Conservation (phyloP, 148 eudicot species). For the Amaranthus palmeri region DNA sequence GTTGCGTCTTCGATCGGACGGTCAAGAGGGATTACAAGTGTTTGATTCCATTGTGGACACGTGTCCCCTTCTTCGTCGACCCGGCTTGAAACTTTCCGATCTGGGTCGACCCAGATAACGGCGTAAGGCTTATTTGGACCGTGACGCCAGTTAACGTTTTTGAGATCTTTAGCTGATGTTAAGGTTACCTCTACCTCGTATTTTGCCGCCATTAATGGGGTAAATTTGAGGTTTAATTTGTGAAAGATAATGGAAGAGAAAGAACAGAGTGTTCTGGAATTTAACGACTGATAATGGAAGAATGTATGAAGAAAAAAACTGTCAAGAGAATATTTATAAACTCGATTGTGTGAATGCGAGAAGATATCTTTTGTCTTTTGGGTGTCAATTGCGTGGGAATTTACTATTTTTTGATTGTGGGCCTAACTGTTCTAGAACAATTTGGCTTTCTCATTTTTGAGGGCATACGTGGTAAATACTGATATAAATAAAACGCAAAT, state of each 20-base stretch:
- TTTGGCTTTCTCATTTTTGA: neutral
- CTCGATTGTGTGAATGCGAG: too few relatives aligned
- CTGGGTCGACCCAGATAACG: conserved; percentile 75
- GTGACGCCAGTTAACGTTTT: conserved; percentile 89
- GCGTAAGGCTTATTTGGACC: conserved; percentile 66
- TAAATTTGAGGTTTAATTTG: conserved; percentile 1
- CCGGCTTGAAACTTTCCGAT: conserved; percentile 42
- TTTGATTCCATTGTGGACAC: conserved; percentile 59
- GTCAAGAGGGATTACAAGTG: conserved; percentile 51
- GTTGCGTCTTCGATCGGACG: conserved; percentile 58
- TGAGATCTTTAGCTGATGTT: conserved; percentile 65
- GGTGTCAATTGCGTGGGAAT: neutral
- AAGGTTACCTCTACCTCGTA: conserved; percentile 61
- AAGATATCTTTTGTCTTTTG: neutral
- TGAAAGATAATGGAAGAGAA: too few relatives aligned
- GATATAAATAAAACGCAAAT: too few relatives aligned
- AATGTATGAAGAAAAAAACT: too few relatives aligned
- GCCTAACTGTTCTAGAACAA: neutral
- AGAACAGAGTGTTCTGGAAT: neutral
- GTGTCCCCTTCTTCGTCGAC: conserved; percentile 72
- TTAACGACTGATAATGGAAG: too few relatives aligned
- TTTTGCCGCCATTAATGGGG: conserved; percentile 36
- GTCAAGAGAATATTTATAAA: too few relatives aligned
- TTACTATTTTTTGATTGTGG: neutral
- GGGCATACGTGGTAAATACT: neutral